Percentiles rank a stretch among this genome's conserved stretches.
Conservation (phyloP, 2,329 filamentous ascomycete species). For the Penicillium brevicompactum region DNA sequence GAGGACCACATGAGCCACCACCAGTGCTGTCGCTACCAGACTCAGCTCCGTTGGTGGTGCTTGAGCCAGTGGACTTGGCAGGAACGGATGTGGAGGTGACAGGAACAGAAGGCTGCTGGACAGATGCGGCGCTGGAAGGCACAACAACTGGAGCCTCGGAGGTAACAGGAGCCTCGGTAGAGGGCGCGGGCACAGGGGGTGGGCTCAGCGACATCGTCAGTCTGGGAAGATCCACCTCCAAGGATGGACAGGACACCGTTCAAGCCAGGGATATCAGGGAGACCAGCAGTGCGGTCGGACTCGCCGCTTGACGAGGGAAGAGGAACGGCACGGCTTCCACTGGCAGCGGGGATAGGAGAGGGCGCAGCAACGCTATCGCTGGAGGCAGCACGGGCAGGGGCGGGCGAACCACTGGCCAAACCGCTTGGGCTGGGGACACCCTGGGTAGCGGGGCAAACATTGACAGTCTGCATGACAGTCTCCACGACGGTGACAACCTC, state of each 20-base stretch:
- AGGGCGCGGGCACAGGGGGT: constrained; percentile 7
- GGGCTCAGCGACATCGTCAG: constrained; percentile 5
- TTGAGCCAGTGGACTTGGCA: constrained; percentile 7
- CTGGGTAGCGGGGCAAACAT: constrained; percentile 21
- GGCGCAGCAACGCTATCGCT: constrained; percentile 4
- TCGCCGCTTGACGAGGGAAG: constrained; percentile 7
- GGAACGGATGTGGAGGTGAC: constrained; percentile 15
- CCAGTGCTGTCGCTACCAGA: constrained; percentile 14
- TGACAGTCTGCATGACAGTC: constrained; percentile 32
- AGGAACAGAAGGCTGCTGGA: constrained; percentile 1
- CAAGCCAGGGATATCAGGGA: constrained; percentile 7
- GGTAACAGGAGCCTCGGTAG: background rate
- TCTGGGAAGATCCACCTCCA: constrained; percentile 1
- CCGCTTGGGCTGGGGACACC: constrained; percentile 1
- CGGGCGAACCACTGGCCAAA: constrained; percentile 6
- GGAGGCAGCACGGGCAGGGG: constrained; percentile 1
- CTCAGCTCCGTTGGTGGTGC: constrained; percentile 7
- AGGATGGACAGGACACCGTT: constrained; percentile 16
- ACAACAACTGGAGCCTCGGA: constrained; percentile 3
- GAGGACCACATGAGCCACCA: constrained; percentile 24
- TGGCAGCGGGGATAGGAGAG: background rate
- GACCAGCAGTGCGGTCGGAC: background rate
- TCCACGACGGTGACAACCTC: constrained; percentile 25
- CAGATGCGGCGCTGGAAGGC: constrained; percentile 7
- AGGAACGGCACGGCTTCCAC: background rate